Base-by-base conservation (phyloP, 1,284 basidiomycete species). In the Mycena sp. region DNA sequence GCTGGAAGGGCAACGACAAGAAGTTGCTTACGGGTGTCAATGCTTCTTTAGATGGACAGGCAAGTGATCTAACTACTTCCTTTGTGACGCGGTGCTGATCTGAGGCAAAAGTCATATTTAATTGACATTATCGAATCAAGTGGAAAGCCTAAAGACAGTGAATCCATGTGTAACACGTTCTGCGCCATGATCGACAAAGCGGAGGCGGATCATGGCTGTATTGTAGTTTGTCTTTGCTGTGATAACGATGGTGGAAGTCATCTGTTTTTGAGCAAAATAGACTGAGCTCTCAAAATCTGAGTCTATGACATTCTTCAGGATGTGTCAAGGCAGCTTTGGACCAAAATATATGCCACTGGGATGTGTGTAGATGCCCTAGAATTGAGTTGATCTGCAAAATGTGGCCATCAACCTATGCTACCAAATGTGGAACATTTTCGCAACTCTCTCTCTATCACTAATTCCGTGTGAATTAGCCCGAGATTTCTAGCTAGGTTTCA, bases 1-100 rank as follows among this genome's bases (percentile, higher is more conserved):
- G 69, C 12, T 73, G 71, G 72, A 73, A 73, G 45, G 72, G 73
- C 37, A 29, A 30, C 9, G 30, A 6, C 16, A 65, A 68, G 3
- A 52, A 50, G 41, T 37, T 52, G 4, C 14, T 53, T 6, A 61
- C 51, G 2, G 50, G 58, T 3, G 45, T 54, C 11, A 38, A 38
- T n/a, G n/a, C n/a, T n/a, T n/a, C n/a, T n/a, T n/a, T n/a, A 5
- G 17, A 40, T 4, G n/a, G 40, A 26, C 35, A 52, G 16, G 58
- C 52, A 30, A n/a, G 43, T 43, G 10, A 3, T 21, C 17, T 35
- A n/a, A n/a, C n/a, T n/a, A n/a, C 19, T 25, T 6, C 16, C 17
- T 30, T 48, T 14, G 21, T 23, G 7, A 23, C 32, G 32, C 32
- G 21, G 28, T 48, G 10, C 6, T 7, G 6, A 19, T 17, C 19